A percentile compares a stretch with the other conserved stretches of the same genome.
phyloP scores from a whole-genome alignment of 2,329 filamentous ascomycete species.

The Rutstroemia sydowiana region DNA sequence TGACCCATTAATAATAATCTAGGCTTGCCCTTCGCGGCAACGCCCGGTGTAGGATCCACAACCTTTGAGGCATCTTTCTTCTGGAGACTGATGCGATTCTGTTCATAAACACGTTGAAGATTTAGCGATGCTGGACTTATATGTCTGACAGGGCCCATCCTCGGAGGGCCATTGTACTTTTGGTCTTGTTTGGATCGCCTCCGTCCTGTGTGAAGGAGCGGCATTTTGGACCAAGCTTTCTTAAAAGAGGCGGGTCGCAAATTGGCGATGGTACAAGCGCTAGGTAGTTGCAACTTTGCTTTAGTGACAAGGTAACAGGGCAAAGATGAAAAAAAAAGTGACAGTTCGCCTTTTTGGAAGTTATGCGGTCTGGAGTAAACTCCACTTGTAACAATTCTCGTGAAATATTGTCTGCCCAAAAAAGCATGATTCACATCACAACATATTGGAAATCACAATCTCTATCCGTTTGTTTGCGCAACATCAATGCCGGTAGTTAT shows the following conservation, averaged over 20 bases:
- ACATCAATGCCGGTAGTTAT: not conserved
- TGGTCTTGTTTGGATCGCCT: conserved; percentile 25
- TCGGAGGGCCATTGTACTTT: conserved; percentile 27
- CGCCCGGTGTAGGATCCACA: conserved; percentile 38
- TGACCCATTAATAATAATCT: conserved; percentile 91
- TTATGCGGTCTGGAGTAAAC: not conserved
- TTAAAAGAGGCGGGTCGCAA: conserved; percentile 5
- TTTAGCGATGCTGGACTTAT: conserved; percentile 55
- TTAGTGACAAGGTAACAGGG: not conserved
- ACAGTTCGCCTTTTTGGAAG: not conserved
- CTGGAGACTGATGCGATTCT: conserved; percentile 48
- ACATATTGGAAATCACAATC: not conserved
- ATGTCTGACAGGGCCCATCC: conserved; percentile 33
- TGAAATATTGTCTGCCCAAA: not conserved
- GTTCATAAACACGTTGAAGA: conserved; percentile 54
- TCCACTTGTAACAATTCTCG: not conserved
- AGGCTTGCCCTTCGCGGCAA: conserved; percentile 59
- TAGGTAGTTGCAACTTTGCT: conserved; percentile 21
- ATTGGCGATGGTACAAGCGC: conserved; percentile 2
- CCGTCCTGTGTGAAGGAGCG: conserved; percentile 26
- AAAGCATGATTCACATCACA: not conserved
- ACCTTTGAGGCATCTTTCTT: conserved; percentile 40
- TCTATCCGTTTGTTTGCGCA: conserved; percentile 1
- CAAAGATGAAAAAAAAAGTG: not conserved
- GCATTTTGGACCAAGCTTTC: conserved; percentile 15